Evolutionary conservation across 2,329 filamentous ascomycete genomes (phyloP).

Genomic region (Trichoderma sp.): DNA sequence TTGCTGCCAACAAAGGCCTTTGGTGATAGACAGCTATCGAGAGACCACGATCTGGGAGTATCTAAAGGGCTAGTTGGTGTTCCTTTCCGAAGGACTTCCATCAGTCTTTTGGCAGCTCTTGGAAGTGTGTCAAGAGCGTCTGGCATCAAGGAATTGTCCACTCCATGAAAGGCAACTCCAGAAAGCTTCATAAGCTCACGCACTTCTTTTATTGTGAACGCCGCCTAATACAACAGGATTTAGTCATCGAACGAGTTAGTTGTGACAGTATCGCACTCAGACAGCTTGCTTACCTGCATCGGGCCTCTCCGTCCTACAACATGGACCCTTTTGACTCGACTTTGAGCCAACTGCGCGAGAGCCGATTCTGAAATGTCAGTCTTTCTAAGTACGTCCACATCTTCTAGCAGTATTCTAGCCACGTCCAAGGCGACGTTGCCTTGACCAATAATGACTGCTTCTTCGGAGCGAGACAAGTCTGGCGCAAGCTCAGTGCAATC

Average conservation of each 20-base stretch:
- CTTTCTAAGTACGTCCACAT: conserved; percentile 69
- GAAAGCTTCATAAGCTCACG: conserved; percentile 82
- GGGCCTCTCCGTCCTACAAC: conserved; percentile 90
- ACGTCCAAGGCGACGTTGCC: conserved; percentile 97
- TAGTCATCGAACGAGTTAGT: not conserved
- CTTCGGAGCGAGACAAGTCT: conserved; percentile 72
- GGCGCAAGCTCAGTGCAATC: conserved; percentile 74
- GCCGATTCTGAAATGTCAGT: conserved; percentile 92
- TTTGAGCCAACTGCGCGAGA: conserved; percentile 69
- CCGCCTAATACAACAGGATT: conserved; percentile 57
- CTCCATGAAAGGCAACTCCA: conserved; percentile 68
- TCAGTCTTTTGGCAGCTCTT: conserved; percentile 73
- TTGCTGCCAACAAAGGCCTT: conserved; percentile 61
- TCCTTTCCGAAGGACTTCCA: conserved; percentile 79
- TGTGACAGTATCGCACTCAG: not conserved
- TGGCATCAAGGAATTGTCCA: conserved; percentile 68
- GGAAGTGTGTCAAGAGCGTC: conserved; percentile 68
- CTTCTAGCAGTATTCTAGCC: conserved; percentile 79
- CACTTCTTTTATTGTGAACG: conserved; percentile 94
- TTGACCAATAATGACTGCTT: conserved; percentile 87
- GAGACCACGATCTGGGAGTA: conserved; percentile 71
- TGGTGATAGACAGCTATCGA: conserved; percentile 85
- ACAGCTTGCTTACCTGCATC: conserved; percentile 64
- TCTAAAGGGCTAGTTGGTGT: conserved; percentile 43
- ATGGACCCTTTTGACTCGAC: conserved; percentile 74